These are phyloP conservation scores for Aspergillus cristatus DNA, from an alignment of 495 filamentous ascomycete genomes.

Conservation along the genomic window DNA sequence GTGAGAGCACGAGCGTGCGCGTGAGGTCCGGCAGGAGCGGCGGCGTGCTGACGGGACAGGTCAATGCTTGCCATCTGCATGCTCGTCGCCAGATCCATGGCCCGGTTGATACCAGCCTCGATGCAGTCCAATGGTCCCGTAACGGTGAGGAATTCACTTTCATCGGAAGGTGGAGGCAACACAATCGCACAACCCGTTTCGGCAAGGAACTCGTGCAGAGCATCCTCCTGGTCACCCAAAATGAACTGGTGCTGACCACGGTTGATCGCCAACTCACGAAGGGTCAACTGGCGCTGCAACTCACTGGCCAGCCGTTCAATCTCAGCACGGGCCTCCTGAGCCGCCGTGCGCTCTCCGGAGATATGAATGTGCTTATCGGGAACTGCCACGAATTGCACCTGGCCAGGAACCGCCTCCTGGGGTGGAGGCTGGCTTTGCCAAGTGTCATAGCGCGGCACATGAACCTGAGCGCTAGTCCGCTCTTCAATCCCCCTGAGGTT, in stretches of 20 bases:
- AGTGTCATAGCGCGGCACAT: slow-evolving; percentile 70
- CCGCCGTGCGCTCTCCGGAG: slow-evolving; percentile 75
- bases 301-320: slow-evolving; percentile 70
- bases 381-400: slow-evolving; percentile 59
- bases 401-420: slow-evolving; percentile 49
- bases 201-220: slow-evolving; percentile 74
- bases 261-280: slow-evolving; percentile 66
- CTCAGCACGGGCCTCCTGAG: slow-evolving; percentile 65
- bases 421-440: slow-evolving; percentile 64
- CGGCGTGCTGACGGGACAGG: slow-evolving; percentile 63
- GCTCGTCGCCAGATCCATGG: slow-evolving; percentile 69
- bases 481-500: slow-evolving; percentile 60
- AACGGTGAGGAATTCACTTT: slow-evolving; percentile 71
- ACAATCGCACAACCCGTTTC: slow-evolving; percentile 88
- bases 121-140: slow-evolving; percentile 69
- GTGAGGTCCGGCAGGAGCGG: slow-evolving; percentile 59
- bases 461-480: slow-evolving; percentile 59
- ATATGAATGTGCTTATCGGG: slow-evolving; percentile 66
- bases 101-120: slow-evolving; percentile 62
- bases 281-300: slow-evolving; percentile 57
- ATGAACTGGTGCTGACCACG: slow-evolving; percentile 85
- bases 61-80: slow-evolving; percentile 76
- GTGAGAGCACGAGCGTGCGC: slow-evolving; percentile 75
- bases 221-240: slow-evolving; percentile 66
- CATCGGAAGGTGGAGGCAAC: slow-evolving; percentile 59